phyloP scores from a whole-genome alignment of 2,329 filamentous ascomycete species.

The Fusarium bulbicola region DNA sequence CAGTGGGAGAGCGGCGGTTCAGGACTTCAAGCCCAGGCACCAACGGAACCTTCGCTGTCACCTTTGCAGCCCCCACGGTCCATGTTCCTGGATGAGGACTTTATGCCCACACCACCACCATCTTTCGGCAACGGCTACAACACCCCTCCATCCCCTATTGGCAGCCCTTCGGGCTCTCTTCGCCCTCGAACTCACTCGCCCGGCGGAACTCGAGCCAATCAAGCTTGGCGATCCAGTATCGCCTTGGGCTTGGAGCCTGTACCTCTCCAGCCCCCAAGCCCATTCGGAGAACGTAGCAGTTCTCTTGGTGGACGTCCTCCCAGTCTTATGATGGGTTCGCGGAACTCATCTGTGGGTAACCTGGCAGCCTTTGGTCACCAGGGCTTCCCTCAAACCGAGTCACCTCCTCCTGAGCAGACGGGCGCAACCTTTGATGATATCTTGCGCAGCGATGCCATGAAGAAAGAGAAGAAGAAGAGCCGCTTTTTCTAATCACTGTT shows the following conservation, averaged over 20 bases:
- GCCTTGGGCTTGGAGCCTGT: slow-evolving; percentile 56
- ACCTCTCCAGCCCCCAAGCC: slow-evolving; percentile 48
- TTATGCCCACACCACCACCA: slow-evolving; percentile 32
- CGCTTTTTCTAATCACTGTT: slow-evolving; percentile 49
- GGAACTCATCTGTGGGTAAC: slow-evolving; percentile 50
- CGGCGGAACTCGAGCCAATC: slow-evolving; percentile 45
- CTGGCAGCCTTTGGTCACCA: slow-evolving; percentile 42
- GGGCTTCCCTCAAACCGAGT: slow-evolving; percentile 27
- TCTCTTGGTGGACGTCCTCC: slow-evolving; percentile 47
- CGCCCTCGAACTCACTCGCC: slow-evolving; percentile 53
- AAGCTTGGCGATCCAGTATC: slow-evolving; percentile 54
- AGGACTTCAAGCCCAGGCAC: slow-evolving; percentile 31
- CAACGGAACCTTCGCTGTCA: slow-evolving; percentile 48
- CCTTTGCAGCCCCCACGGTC: slow-evolving; percentile 51
- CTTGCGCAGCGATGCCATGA: slow-evolving; percentile 48
- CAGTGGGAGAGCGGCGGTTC: slow-evolving; percentile 53
- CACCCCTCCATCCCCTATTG: slow-evolving; percentile 41
- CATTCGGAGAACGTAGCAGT: slow-evolving; percentile 48
- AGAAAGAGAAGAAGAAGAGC: slow-evolving; percentile 53
- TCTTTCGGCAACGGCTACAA: slow-evolving; percentile 38
- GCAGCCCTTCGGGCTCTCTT: slow-evolving; percentile 47
- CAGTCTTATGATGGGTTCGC: slow-evolving; percentile 46
- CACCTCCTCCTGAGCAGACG: slow-evolving; percentile 37
- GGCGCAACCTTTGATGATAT: slow-evolving; percentile 61
- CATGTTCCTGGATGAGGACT: slow-evolving; percentile 48